These are phyloP conservation scores for Cutaneotrichosporon sp. DNA, from an alignment of 1,284 basidiomycete genomes.

Conservation along the genomic window DNA sequence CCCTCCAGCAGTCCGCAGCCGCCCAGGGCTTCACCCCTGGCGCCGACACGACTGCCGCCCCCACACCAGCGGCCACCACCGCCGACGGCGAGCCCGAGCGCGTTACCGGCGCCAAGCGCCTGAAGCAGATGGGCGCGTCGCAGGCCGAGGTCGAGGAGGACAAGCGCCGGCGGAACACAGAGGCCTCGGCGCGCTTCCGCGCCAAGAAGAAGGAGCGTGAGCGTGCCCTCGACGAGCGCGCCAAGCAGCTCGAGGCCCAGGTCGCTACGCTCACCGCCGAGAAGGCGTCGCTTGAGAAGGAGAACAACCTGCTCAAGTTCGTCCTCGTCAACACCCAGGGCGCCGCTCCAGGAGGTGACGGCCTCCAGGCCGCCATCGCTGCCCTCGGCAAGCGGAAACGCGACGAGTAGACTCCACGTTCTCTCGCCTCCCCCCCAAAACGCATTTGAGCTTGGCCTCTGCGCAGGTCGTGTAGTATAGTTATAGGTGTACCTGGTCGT, in stretches of 20 bases:
- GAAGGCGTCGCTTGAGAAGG: slow-evolving; percentile 80
- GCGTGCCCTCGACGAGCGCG: slow-evolving; percentile 78
- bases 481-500: not conserved
- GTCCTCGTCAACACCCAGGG: slow-evolving; percentile 80
- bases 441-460: not conserved
- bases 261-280: slow-evolving; percentile 81
- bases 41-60: slow-evolving; percentile 4
- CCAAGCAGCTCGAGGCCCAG: slow-evolving; percentile 76
- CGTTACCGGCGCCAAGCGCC: slow-evolving; percentile 38
- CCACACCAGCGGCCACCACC: slow-evolving; percentile 5
- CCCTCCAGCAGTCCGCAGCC: slow-evolving; percentile 9
- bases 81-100: slow-evolving; percentile 17
- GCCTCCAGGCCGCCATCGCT: slow-evolving; percentile 30
- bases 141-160: slow-evolving; percentile 37
- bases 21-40: slow-evolving; percentile 10
- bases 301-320: slow-evolving; percentile 93
- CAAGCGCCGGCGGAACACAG: slow-evolving; percentile 91
- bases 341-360: slow-evolving; percentile 35
- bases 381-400: slow-evolving; percentile 33
- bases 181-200: slow-evolving; percentile 93
- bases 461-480: not conserved
- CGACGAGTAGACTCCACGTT: slow-evolving; percentile 22
- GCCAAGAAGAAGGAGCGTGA: slow-evolving; percentile 99
- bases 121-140: slow-evolving; percentile 40
- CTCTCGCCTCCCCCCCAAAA: not conserved